A percentile compares a stretch with the other conserved stretches of the same genome.
Evolutionary conservation across 305 asterid genomes (phyloP).

Genomic region (Solanum hybrid): DNA sequence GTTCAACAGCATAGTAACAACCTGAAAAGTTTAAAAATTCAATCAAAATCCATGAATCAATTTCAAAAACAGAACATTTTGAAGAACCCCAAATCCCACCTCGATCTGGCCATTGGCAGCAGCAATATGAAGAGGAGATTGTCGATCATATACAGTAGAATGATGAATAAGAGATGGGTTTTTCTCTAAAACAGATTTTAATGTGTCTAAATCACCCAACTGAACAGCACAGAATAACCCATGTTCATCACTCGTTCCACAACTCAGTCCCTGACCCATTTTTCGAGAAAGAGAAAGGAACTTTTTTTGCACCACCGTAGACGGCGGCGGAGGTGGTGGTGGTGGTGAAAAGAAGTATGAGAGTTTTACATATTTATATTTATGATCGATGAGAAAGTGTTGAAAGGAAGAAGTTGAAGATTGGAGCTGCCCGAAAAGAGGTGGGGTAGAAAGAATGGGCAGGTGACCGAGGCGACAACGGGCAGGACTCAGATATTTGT

Average conservation of each 20-base stretch:
- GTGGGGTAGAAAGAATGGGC: conserved; percentile 6
- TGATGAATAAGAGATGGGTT: conserved; percentile 42
- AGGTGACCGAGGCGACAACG: conserved; percentile 29
- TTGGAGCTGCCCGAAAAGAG: conserved; percentile 45
- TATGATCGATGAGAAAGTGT: not conserved
- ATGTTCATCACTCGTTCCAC: conserved; percentile 55
- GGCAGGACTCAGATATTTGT: conserved; percentile 61
- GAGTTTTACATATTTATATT: conserved; percentile 21
- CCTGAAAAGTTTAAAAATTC: conserved; percentile 29
- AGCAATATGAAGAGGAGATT: conserved; percentile 77
- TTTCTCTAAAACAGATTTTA: conserved; percentile 38
- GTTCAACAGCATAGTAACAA: conserved; percentile 62
- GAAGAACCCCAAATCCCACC: conserved; percentile 36
- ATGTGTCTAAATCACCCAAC: conserved; percentile 52
- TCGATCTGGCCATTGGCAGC: conserved; percentile 98
- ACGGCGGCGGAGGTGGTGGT: conserved; percentile 7
- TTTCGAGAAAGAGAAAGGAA: not conserved
- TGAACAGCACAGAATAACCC: conserved; percentile 73
- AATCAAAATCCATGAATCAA: conserved; percentile 13
- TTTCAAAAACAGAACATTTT: not conserved
- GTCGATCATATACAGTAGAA: conserved; percentile 63
- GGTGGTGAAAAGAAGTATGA: conserved; percentile 9
- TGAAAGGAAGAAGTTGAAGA: conserved; percentile 13
- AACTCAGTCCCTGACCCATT: conserved; percentile 95
- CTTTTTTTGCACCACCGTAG: conserved; percentile 42